Percentiles rank a stretch among this genome's conserved stretches.
Conservation (phyloP, 2,329 filamentous ascomycete genomes). For the Cladophialophora bantiana region DNA sequence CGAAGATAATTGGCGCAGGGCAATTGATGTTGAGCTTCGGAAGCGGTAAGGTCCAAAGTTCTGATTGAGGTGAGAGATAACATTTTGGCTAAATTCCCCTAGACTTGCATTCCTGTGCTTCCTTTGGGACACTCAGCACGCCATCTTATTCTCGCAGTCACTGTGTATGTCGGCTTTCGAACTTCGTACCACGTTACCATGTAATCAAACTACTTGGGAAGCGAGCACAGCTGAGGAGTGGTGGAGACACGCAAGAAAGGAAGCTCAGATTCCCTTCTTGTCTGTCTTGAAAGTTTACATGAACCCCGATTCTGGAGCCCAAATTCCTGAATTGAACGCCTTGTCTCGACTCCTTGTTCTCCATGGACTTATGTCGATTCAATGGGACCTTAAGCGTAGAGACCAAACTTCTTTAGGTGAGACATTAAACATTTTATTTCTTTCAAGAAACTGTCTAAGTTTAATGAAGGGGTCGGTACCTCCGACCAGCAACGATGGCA, state of each 20-base stretch:
- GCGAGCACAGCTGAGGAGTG: conserved; percentile 61
- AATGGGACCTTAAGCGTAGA: conserved; percentile 67
- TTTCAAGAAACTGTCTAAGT: too few relatives aligned
- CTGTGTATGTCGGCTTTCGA: conserved; percentile 71
- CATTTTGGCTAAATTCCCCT: too few relatives aligned
- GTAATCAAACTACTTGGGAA: conserved; percentile 64
- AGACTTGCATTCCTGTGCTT: conserved; percentile 66
- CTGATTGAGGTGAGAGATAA: too few relatives aligned
- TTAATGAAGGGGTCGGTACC: too few relatives aligned
- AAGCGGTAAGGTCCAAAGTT: conserved; percentile 59
- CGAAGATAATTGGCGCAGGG: conserved; percentile 60
- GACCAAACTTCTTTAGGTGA: conserved; percentile 57
- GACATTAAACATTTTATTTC: not conserved
- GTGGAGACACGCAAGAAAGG: conserved; percentile 52
- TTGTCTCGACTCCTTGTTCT: conserved; percentile 63
- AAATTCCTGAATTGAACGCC: conserved; percentile 55
- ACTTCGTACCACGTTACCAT: conserved; percentile 64
- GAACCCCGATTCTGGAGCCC: conserved; percentile 49
- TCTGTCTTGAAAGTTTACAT: conserved; percentile 64
- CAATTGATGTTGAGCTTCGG: conserved; percentile 63
- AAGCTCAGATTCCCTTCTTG: conserved; percentile 45
- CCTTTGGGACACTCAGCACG: conserved; percentile 71
- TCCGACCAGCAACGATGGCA: too few relatives aligned
- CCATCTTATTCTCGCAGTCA: conserved; percentile 70
- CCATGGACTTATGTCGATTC: conserved; percentile 68